These are phyloP conservation scores for Ophiostoma pallidulum DNA, from an alignment of 2,329 filamentous ascomycete genomes.

Conservation along the genomic window DNA sequence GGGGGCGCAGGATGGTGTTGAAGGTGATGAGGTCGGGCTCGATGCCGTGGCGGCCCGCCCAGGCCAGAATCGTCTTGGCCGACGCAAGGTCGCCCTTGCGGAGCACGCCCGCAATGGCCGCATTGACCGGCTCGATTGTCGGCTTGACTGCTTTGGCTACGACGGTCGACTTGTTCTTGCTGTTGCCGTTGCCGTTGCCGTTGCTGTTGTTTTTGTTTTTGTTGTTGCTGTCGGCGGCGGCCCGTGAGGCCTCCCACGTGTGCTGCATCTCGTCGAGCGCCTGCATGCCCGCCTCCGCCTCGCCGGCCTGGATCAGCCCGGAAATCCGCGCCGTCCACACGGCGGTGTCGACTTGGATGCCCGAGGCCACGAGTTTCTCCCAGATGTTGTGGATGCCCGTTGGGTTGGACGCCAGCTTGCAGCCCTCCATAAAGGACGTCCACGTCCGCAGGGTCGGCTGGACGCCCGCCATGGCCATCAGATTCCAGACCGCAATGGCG, in stretches of 20 bases:
- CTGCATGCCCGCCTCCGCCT: slow-evolving; percentile 46
- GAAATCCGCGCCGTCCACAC: slow-evolving; percentile 65
- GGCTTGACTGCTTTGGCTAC: slow-evolving; percentile 45
- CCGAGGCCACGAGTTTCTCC: slow-evolving; percentile 49
- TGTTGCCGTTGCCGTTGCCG: slow-evolving; percentile 5
- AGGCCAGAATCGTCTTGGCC: slow-evolving; percentile 47
- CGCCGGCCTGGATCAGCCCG: slow-evolving; percentile 49
- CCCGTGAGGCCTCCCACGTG: slow-evolving; percentile 39
- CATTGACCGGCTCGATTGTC: slow-evolving; percentile 57
- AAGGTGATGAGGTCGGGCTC: slow-evolving; percentile 50
- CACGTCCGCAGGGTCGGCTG: slow-evolving; percentile 56
- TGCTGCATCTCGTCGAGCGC: slow-evolving; percentile 58
- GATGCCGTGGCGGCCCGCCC: slow-evolving; percentile 47
- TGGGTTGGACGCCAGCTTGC: slow-evolving; percentile 48
- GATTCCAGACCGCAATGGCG: slow-evolving; percentile 28
- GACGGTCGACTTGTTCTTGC: background rate
- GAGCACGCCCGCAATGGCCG: slow-evolving; percentile 56
- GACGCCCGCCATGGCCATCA: slow-evolving; percentile 39
- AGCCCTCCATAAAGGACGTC: slow-evolving; percentile 65
- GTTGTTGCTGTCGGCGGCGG: background rate
- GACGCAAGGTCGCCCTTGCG: slow-evolving; percentile 35
- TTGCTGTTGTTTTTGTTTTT: background rate
- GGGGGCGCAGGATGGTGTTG: slow-evolving; percentile 58
- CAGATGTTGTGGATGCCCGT: slow-evolving; percentile 58
- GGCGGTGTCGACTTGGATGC: slow-evolving; percentile 49